Base-by-base conservation (phyloP, 768 basidiomycete species). In the Tricholoma furcatifolium region DNA sequence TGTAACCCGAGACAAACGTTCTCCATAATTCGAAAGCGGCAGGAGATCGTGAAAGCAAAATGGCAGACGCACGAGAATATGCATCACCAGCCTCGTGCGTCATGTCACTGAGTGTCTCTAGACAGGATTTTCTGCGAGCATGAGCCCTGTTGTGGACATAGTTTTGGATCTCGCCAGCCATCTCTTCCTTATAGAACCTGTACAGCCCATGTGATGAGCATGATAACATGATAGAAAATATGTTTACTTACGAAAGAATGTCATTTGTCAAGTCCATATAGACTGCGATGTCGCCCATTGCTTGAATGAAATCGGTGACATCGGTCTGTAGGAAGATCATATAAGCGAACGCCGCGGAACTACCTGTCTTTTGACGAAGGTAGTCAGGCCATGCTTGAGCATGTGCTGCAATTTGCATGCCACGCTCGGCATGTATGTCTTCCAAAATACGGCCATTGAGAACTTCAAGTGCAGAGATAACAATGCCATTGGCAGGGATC, bases 161-260 rank as follows among this genome's bases (percentile, higher is more conserved):
- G 23, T 42, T 51, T 10, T 17, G n/a, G 11, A 41, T 51, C 20
- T 51, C 50, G 24, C 21, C 21, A 8, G 39, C 40, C 18, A 24
- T n/a, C n/a, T 51, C 30, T 23, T 51, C 41, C 20, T 51, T 51
- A 12, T 43, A 51, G 27, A 51, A 51, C 4, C 27, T 27, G 27
- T 27, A 27, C 7, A n/a, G 7, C 27, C 7, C 27, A 27, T 27
- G 27, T 7, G 7, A 7, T 27, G 3, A 27, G 27, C 7, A 27
- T 27, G 27, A 7, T 7, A 27, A 2, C 40, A 43, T 11, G 3
- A 6, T 15, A 3, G 23, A 38, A 3, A 45, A 23, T 12, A 32
- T 2, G 32, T 45, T 6, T n/a, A 24, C 44, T 2, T 24, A 44
- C 43, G 43, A 44, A 23, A 44, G 27, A 21, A 44, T 11, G 23